A percentile compares a stretch with the other conserved stretches of the same genome.
Evolutionary conservation across 306 rosid species (phyloP).

Genomic region (Gynostemma pentaphyllum): DNA sequence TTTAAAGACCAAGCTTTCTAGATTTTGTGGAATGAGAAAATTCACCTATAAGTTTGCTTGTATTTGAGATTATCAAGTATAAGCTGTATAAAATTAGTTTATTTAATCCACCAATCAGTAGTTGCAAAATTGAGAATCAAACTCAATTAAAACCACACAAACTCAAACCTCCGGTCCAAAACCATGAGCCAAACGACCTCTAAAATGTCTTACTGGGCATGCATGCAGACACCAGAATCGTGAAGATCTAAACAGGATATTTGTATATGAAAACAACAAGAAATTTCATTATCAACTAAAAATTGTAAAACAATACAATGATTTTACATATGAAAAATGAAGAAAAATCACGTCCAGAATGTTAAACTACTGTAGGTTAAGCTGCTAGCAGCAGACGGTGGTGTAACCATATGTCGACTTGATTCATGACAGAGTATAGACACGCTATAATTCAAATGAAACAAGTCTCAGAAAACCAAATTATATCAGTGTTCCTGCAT

Average conservation of each 20-base stretch:
- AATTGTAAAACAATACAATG: background rate
- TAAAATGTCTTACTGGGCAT: background rate
- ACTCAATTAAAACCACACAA: too few species aligned
- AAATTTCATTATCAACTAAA: slow-evolving; percentile 3
- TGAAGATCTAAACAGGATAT: background rate
- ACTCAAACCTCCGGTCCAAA: too few species aligned
- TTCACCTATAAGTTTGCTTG: background rate
- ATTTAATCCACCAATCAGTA: too few species aligned
- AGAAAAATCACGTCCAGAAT: background rate
- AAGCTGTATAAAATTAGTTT: too few species aligned
- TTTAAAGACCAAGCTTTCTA: background rate
- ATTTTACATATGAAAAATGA: background rate
- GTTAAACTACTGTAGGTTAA: slow-evolving; percentile 3
- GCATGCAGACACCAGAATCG: background rate
- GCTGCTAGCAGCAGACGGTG: background rate
- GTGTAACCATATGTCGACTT: background rate
- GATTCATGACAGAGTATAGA: background rate
- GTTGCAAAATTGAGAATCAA: too few species aligned
- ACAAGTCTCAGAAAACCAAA: slow-evolving; percentile 2
- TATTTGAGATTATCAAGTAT: too few species aligned
- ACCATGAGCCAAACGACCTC: too few species aligned
- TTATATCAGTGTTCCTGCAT: slow-evolving; percentile 5
- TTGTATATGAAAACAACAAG: background rate
- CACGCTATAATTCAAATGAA: background rate
- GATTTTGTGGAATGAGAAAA: background rate